phyloP scores from a whole-genome alignment of 148 eudicot genomes.

The Pharnaceum exiguum region DNA sequence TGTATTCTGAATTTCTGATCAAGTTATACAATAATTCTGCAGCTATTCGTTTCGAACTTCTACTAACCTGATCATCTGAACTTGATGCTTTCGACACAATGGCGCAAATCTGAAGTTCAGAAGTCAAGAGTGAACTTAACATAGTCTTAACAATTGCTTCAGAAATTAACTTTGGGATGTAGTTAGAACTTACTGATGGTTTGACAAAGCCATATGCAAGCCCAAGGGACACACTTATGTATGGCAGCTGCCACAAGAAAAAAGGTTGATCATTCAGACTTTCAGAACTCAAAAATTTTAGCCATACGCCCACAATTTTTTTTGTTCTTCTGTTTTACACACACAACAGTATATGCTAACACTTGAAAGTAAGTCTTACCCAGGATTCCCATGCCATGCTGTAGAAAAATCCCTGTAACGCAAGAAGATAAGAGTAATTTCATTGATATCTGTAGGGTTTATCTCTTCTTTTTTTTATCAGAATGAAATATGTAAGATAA shows the following conservation, averaged over 20 bases:
- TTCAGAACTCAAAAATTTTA: no score
- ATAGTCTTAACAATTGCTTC: not conserved
- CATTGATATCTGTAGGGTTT: no score
- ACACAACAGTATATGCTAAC: not conserved
- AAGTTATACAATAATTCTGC: not conserved
- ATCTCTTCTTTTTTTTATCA: no score
- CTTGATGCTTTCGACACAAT: conserved; percentile 29
- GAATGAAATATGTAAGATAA: no score
- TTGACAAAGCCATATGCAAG: conserved; percentile 32
- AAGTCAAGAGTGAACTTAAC: not conserved
- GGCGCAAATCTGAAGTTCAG: conserved; percentile 24
- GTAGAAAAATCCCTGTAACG: conserved; percentile 62
- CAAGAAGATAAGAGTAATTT: not conserved
- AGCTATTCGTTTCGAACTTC: not conserved
- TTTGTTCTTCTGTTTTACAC: not conserved
- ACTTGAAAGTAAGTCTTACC: conserved; percentile 31
- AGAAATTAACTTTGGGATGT: not conserved
- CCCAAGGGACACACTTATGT: conserved; percentile 29
- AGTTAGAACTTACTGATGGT: conserved; percentile 28
- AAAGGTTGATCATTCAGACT: not conserved
- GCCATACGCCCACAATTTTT: no score
- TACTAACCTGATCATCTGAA: conserved; percentile 29
- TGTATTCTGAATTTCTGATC: no score
- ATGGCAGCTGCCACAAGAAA: conserved; percentile 24
- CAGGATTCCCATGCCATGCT: conserved; percentile 84